Conservation (phyloP, 2,329 filamentous ascomycete genomes). For the Apiospora malaysiana region DNA sequence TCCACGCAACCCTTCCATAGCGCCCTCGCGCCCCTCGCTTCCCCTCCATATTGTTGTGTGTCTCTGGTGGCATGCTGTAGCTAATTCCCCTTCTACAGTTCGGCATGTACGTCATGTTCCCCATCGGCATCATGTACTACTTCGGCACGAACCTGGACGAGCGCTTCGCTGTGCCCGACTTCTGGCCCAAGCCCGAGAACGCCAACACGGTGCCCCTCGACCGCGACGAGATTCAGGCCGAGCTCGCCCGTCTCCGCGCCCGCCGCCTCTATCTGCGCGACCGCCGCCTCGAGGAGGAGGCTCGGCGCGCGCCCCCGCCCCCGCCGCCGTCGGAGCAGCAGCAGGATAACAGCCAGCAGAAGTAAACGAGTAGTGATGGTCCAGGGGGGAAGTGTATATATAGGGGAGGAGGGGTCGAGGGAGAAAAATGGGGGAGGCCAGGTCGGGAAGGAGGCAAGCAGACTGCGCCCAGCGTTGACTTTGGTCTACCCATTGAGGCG, state of each 20-base stretch:
- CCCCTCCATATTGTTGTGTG: no score
- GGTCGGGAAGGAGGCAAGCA: not conserved
- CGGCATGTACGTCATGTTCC: slow-evolving; percentile 98
- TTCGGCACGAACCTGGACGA: slow-evolving; percentile 98
- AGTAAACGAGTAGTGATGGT: no score
- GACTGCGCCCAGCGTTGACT: not conserved
- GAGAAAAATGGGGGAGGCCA: not conserved
- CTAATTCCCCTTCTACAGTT: no score
- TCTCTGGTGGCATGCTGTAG: no score
- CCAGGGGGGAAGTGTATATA: no score
- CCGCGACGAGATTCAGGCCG: slow-evolving; percentile 80
- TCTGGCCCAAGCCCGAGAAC: slow-evolving; percentile 87
- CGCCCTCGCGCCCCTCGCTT: no score
- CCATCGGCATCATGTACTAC: slow-evolving; percentile 99
- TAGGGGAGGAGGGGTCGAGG: slow-evolving; percentile 20
- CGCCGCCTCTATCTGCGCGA: slow-evolving; percentile 78
- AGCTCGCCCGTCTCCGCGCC: slow-evolving; percentile 74
- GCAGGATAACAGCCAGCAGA: slow-evolving; percentile 26
- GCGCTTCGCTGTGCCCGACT: slow-evolving; percentile 85
- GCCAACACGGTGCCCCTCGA: slow-evolving; percentile 79
- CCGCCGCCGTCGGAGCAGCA: slow-evolving; percentile 34
- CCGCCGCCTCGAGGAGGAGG: slow-evolving; percentile 53
- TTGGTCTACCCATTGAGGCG: not conserved
- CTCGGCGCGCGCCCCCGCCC: slow-evolving; percentile 30
- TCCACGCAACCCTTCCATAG: no score